Conservation (phyloP, 495 filamentous ascomycete genomes). For the Aspergillus cristatus region DNA sequence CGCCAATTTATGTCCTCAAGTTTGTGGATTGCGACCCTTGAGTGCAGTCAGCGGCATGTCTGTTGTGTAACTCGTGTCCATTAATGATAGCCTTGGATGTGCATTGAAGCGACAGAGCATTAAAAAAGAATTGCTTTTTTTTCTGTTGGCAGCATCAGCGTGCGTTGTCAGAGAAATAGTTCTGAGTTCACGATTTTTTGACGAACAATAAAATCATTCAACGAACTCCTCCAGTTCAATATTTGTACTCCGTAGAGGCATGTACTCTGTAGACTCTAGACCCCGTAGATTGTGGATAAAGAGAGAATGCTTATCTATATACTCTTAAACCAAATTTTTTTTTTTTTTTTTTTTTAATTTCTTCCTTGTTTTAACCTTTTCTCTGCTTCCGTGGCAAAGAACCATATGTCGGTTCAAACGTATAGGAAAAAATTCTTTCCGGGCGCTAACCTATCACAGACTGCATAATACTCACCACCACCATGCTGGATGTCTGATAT, state of each 20-base stretch:
- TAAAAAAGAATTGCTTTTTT: slow-evolving; percentile 20
- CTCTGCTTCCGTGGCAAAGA: too few relatives aligned
- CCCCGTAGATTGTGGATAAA: background rate
- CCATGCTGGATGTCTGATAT: too few relatives aligned
- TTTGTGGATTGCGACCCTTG: slow-evolving; percentile 22
- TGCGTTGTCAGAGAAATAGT: slow-evolving; percentile 28
- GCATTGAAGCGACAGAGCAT: slow-evolving; percentile 24
- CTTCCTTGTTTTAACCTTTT: too few relatives aligned
- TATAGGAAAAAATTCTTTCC: too few relatives aligned
- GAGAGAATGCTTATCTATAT: too few relatives aligned
- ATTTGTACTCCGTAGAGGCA: too few relatives aligned
- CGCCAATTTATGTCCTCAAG: slow-evolving; percentile 21
- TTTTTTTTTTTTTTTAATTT: too few relatives aligned
- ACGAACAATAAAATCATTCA: slow-evolving; percentile 31
- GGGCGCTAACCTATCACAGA: too few relatives aligned
- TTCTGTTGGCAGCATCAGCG: slow-evolving; percentile 28
- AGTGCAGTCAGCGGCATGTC: slow-evolving; percentile 16
- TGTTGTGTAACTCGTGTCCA: slow-evolving; percentile 13
- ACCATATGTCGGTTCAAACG: too few relatives aligned
- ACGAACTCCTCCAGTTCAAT: too few relatives aligned
- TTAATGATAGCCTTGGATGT: slow-evolving; percentile 31
- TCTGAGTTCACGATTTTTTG: slow-evolving; percentile 39
- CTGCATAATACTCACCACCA: slow-evolving; percentile 11
- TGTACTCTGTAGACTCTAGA: too few relatives aligned
- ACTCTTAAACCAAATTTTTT: background rate